Evolutionary conservation across 2,329 filamentous ascomycete genomes (phyloP), one percentile per base, ranked within the genome.

Genomic region (Xylaria sp.): DNA sequence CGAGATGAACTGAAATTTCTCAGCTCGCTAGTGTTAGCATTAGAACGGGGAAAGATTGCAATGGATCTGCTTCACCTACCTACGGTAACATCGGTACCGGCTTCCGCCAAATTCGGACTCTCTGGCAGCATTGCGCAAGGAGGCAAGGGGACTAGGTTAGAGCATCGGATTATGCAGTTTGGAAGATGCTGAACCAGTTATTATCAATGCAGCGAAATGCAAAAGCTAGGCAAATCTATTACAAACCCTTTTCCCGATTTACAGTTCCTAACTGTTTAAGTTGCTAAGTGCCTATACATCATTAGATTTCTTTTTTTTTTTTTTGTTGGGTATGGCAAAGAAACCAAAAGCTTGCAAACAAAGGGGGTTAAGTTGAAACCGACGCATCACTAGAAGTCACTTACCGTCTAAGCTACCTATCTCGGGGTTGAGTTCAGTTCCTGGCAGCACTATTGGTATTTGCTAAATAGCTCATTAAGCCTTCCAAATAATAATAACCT

Each of bases 21-120:
- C 60, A 35, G 13, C 68, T 70, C 16, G 25, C 13, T 51, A n/a
- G 63, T 66, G 55, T 78, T 72, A 60, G 54, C 25, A 50, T 25
- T 54, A 9, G 27, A 12, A 66, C 23, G 5, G 42, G 25, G 32
- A 35, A 18, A 8, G n/a, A 47, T 37, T 23, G 4, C 40, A 3
- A 12, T 40, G 12, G 29, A 47, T 23, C 29, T 58, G 16, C 18
- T 60, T 57, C 12, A 51, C 51, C 21, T 69, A 69, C 66, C 66
- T 58, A 35, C 9, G 2, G 29, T 25, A 42, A 12, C 3, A 3
- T 47, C 13, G 18, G 9, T 44, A 12, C 42, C 27, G 8, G 44
- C 13, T 27, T 42, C 18, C 32, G 32, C 3, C 12, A 40, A 55
- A 18, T 3, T 25, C 23, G 5, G 61, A 44, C 23, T 42, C 25